phyloP scores from a whole-genome alignment of 192 early-diverging fungal species.

The Dissophora globulifera region DNA sequence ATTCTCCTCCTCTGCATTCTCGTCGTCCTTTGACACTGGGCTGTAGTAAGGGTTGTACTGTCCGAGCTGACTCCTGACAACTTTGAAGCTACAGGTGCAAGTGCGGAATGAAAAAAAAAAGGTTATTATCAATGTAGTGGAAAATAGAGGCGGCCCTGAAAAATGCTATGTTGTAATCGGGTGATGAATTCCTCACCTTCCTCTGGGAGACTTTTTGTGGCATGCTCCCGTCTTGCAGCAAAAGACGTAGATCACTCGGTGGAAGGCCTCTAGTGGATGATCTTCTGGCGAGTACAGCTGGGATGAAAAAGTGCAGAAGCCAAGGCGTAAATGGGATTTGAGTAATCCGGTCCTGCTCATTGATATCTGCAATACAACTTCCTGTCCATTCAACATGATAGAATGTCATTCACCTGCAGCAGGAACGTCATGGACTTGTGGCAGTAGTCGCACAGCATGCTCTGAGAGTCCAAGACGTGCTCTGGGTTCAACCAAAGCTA shows the following conservation, averaged over 20 bases:
- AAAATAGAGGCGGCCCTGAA: background rate
- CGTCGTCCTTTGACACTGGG: conserved; percentile 39
- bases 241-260: conserved; percentile 92
- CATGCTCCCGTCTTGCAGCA: conserved; percentile 90
- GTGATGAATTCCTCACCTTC: conserved; percentile 56
- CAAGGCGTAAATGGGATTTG: too few relatives aligned
- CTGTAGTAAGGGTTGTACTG: conserved; percentile 77
- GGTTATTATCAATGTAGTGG: background rate
- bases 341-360: background rate
- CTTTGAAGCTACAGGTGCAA: conserved; percentile 74
- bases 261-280: conserved; percentile 84
- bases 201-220: conserved; percentile 66
- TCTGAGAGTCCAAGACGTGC: conserved; percentile 66
- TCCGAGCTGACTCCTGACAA: conserved; percentile 82
- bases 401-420: conserved; percentile 72
- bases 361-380: too few relatives aligned
- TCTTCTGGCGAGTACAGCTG: conserved; percentile 95
- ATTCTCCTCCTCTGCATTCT: conserved; percentile 49
- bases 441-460: conserved; percentile 79
- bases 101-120: background rate
- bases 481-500: conserved; percentile 87
- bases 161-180: too few relatives aligned
- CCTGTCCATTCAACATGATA: conserved; percentile 1
- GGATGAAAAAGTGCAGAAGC: background rate
- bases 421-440: conserved; percentile 79